Percentiles rank a stretch among this genome's conserved stretches.
These are phyloP conservation scores for Dioscorea cayenensis DNA, from an alignment of 116 monocot species.

Conservation along the genomic window DNA sequence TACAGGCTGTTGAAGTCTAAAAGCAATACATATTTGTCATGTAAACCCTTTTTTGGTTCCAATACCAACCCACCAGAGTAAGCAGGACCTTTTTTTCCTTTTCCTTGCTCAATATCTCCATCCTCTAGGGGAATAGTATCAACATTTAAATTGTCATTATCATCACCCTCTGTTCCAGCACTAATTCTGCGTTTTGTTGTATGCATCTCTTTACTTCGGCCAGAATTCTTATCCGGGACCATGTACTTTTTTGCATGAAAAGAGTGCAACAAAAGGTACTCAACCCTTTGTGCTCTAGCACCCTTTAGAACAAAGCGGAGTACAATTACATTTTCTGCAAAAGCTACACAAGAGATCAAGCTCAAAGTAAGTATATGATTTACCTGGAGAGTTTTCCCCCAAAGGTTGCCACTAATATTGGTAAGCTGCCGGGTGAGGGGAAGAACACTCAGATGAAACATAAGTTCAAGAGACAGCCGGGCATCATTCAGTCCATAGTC, in stretches of 20 bases:
- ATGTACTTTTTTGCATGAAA: conserved; percentile 94
- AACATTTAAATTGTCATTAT: conserved; percentile 29
- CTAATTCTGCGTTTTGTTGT: conserved; percentile 50
- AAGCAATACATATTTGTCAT: conserved; percentile 90
- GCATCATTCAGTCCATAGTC: conserved; percentile 92
- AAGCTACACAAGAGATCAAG: background rate
- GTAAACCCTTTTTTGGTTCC: conserved; percentile 92
- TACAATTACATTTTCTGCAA: conserved; percentile 3
- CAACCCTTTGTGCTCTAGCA: conserved; percentile 93
- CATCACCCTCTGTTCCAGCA: conserved; percentile 28
- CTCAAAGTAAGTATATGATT: background rate
- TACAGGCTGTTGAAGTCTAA: conserved; percentile 98
- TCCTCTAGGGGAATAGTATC: conserved; percentile 30
- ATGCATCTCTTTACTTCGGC: conserved; percentile 38
- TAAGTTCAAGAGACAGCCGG: conserved; percentile 83
- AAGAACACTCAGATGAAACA: conserved; percentile 94
- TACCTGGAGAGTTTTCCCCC: conserved; percentile 98
- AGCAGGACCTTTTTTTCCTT: conserved; percentile 77
- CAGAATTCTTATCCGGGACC: conserved; percentile 68
- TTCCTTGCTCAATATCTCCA: conserved; percentile 42
- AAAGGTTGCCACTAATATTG: conserved; percentile 94
- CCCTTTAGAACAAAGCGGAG: conserved; percentile 36
- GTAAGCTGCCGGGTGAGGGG: conserved; percentile 89
- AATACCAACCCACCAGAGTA: conserved; percentile 95
- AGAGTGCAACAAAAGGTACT: conserved; percentile 78